Evolutionary conservation across 495 filamentous ascomycete genomes (phyloP).

Genomic region (Aspergillus nidulans): DNA sequence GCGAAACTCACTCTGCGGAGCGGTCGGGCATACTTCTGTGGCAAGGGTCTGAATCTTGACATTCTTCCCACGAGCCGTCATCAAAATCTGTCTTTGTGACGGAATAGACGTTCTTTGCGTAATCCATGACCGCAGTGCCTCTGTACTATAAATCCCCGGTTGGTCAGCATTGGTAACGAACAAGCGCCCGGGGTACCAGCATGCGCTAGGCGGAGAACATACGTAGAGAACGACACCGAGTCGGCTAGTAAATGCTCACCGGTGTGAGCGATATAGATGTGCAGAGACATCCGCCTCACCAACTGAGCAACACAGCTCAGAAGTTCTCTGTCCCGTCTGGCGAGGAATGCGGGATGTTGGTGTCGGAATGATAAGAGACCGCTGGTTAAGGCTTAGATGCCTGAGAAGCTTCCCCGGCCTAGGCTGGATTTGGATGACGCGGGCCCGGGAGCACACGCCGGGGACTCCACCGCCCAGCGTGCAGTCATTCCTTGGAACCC

Average conservation of each 20-base stretch:
- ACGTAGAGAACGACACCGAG: conserved; percentile 64
- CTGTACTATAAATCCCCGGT: conserved; percentile 49
- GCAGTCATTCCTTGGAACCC: not conserved
- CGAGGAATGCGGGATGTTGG: conserved; percentile 30
- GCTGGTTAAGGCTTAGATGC: conserved; percentile 13
- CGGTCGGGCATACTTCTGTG: conserved; percentile 59
- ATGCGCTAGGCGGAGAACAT: conserved; percentile 30
- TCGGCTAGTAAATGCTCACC: conserved; percentile 77
- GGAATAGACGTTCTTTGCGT: conserved; percentile 62
- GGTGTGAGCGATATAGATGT: conserved; percentile 83
- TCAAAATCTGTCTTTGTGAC: conserved; percentile 66
- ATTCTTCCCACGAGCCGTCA: conserved; percentile 78
- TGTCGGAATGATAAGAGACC: conserved; percentile 21
- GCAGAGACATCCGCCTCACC: conserved; percentile 62
- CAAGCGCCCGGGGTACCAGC: conserved; percentile 1
- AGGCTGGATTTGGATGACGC: conserved; percentile 19
- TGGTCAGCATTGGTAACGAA: conserved; percentile 15
- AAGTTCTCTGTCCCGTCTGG: conserved; percentile 11
- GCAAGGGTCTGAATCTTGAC: conserved; percentile 70
- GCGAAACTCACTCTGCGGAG: not conserved
- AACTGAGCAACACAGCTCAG: conserved; percentile 29
- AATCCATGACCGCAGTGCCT: conserved; percentile 66
- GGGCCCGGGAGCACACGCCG: conserved; percentile 10
- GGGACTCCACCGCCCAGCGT: conserved; percentile 18
- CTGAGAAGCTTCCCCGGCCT: conserved; percentile 18